These are phyloP conservation scores for Colletotrichum sp. DNA, from an alignment of 2,329 filamentous ascomycete genomes.

Conservation along the genomic window DNA sequence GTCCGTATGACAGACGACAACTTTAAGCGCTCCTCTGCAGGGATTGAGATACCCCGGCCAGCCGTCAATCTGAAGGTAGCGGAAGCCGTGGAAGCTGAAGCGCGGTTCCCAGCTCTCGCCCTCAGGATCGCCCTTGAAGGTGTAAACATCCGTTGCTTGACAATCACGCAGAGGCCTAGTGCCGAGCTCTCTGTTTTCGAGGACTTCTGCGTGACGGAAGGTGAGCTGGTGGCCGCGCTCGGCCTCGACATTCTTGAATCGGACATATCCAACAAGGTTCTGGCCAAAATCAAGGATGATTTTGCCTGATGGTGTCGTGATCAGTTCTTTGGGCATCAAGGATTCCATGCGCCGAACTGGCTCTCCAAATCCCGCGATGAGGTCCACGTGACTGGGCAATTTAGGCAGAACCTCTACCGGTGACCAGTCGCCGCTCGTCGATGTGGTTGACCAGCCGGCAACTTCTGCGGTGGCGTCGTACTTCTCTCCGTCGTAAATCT, in stretches of 20 bases:
- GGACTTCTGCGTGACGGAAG: conserved; percentile 45
- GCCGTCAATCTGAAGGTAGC: conserved; percentile 49
- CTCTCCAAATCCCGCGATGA: background rate
- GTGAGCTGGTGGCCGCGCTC: conserved; percentile 28
- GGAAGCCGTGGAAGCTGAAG: conserved; percentile 58
- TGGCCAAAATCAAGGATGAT: conserved; percentile 48
- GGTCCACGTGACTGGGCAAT: background rate
- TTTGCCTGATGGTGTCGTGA: conserved; percentile 36
- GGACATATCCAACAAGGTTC: conserved; percentile 44
- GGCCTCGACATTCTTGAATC: conserved; percentile 22
- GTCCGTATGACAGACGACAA: conserved; percentile 13
- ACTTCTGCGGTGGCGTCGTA: conserved; percentile 13
- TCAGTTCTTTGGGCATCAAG: conserved; percentile 29
- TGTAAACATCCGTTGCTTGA: conserved; percentile 37
- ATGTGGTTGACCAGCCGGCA: background rate
- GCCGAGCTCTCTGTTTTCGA: conserved; percentile 44
- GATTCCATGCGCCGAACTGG: conserved; percentile 27
- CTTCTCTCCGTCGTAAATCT: conserved; percentile 22
- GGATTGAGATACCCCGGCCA: conserved; percentile 27
- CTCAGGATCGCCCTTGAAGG: conserved; percentile 25
- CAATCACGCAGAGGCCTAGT: conserved; percentile 40
- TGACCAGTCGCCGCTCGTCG: background rate
- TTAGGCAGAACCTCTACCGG: background rate
- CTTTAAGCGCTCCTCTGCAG: background rate
- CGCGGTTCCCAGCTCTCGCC: conserved; percentile 42